Base-by-base conservation (phyloP, 2,329 filamentous ascomycete species). In the Arthrobotrys pseudoclavata region DNA sequence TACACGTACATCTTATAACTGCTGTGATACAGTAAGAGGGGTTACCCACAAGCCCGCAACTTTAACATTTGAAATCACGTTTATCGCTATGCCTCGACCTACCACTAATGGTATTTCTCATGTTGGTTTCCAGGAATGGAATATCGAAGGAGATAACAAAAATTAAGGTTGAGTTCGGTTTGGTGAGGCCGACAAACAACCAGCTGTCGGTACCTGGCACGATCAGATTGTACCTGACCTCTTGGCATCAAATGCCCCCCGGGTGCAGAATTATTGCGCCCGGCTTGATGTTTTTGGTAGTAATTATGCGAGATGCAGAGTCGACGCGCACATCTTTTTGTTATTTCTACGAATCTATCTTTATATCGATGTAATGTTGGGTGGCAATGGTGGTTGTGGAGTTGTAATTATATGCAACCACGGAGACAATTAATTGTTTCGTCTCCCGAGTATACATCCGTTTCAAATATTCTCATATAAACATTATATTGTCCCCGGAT, bases 41-140 rank as follows among this genome's bases (percentile, higher is more conserved):
- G 26, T 42, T 42, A 45, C 13, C 31, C 40, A 40, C 34, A 52
- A 18, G 1, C 15, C 47, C 40, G 20, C 31, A 60, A 60, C 31
- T 34, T 66, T 34, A 22, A 66, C 45, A 50, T 64, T 66, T 40
- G 60, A 42, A 47, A 66, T 66, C 20, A 18, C 61, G 18, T 52
- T 47, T 71, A 57, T 50, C 55, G 12, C 29, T 42, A 37, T 50
- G 48, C 47, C 63, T 45, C 37, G 45, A 62, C 45, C 31, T 45
- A 31, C 57, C 50, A n/a, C 22, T 45, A 45, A 52, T 12, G 31
- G n/a, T 60, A 29, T 66, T 76, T 76, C 72, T 76, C 72, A 40
- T 10, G 60, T 45, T 45, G 66, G 67, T 66, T 76, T 70, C 72
- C 72, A 61, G 55, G 66, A 76, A 70, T 69, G 72, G 72, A 47